These are phyloP conservation scores for Globisporangium nagaii DNA, from an alignment of 352 stramenopile species.

Conservation along the genomic window DNA sequence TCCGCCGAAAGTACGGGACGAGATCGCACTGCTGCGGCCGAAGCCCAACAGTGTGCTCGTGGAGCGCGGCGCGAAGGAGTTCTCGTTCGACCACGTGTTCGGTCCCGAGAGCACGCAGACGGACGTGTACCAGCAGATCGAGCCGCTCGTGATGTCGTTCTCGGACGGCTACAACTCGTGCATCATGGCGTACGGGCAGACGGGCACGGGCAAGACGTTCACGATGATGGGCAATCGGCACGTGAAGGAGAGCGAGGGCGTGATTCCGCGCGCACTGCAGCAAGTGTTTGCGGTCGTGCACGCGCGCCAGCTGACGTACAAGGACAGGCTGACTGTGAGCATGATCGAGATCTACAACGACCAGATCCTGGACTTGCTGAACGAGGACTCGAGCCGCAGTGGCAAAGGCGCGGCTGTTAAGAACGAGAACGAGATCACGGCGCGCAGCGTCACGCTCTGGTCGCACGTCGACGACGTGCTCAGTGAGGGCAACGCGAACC, in stretches of 20 bases:
- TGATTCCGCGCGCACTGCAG: slow-evolving; percentile 95
- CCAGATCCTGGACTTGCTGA: slow-evolving; percentile 88
- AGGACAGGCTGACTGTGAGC: slow-evolving; percentile 75
- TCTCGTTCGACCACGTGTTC: slow-evolving; percentile 97
- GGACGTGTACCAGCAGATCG: slow-evolving; percentile 94
- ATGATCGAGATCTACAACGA: slow-evolving; percentile 99
- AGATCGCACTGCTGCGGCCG: slow-evolving; percentile 63
- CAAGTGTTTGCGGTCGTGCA: slow-evolving; percentile 91
- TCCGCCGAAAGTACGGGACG: slow-evolving; percentile 23
- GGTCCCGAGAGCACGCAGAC: slow-evolving; percentile 85
- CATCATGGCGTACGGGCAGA: slow-evolving; percentile 99
- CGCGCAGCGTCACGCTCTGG: slow-evolving; percentile 51
- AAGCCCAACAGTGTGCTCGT: slow-evolving; percentile 88
- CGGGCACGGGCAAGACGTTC: slow-evolving; percentile 93
- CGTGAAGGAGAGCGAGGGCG: slow-evolving; percentile 71
- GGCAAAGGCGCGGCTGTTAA: slow-evolving; percentile 54
- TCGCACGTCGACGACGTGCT: slow-evolving; percentile 64
- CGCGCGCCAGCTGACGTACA: slow-evolving; percentile 62
- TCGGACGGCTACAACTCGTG: slow-evolving; percentile 98
- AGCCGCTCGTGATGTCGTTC: slow-evolving; percentile 94
- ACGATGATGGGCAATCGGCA: slow-evolving; percentile 91
- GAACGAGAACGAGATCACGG: slow-evolving; percentile 68
- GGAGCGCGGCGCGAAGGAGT: slow-evolving; percentile 88
- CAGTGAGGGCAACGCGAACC: slow-evolving; percentile 71
- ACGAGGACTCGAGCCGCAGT: slow-evolving; percentile 27